A percentile compares a stretch with the other conserved stretches of the same genome.
Evolutionary conservation across 345 rosid species (phyloP).

Genomic region (Moringa oleifera): DNA sequence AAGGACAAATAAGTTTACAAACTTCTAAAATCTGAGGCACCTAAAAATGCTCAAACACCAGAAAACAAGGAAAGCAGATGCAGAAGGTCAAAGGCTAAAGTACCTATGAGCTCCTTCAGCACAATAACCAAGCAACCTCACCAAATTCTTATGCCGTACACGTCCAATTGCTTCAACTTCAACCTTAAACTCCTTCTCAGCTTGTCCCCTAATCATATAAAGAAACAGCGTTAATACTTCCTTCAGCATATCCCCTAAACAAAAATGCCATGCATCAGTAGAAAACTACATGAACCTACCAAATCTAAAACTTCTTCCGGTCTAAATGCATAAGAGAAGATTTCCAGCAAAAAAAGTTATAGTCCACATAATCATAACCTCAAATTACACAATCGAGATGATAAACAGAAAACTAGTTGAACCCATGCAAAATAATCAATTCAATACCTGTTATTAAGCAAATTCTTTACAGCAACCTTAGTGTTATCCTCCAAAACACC

Average conservation of each 20-base stretch:
- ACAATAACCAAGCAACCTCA: constrained; percentile 90
- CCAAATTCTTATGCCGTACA: constrained; percentile 93
- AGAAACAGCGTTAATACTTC: too few relatives aligned
- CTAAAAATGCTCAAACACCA: not conserved
- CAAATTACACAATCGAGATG: not conserved
- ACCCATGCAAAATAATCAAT: constrained; percentile 1
- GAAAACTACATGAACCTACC: constrained; percentile 6
- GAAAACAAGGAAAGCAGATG: constrained; percentile 3
- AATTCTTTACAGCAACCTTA: constrained; percentile 75
- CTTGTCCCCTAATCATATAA: constrained; percentile 91
- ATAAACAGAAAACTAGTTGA: not conserved
- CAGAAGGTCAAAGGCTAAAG: not conserved
- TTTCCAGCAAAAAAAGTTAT: too few relatives aligned
- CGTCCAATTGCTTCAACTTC: constrained; percentile 98
- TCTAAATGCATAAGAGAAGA: not conserved
- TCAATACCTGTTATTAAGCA: constrained; percentile 70
- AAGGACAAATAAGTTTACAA: not conserved
- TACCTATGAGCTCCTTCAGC: constrained; percentile 97
- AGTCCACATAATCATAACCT: not conserved
- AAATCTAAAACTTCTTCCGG: too few relatives aligned
- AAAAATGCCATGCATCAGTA: constrained; percentile 4
- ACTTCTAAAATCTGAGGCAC: not conserved
- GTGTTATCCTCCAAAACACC: constrained; percentile 70
- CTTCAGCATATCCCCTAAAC: not conserved
- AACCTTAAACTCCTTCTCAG: constrained; percentile 95